Conservation (phyloP, 2,329 filamentous ascomycete genomes). For the Arthrobotrys conoides region DNA sequence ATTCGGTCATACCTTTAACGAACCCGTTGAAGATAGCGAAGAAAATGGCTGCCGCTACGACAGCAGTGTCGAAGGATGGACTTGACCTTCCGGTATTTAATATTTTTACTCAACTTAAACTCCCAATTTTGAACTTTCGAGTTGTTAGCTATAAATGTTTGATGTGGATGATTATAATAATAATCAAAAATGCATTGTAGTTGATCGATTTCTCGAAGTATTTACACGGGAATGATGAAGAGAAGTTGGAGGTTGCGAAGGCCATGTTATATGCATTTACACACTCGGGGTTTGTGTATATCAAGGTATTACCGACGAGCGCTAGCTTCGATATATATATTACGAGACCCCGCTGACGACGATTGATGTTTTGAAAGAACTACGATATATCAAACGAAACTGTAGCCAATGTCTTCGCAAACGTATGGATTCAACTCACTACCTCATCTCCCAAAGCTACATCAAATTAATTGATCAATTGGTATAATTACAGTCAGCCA, state of each 20-base stretch:
- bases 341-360: slow-evolving; percentile 4
- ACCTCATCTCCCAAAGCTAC: neutral
- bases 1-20: neutral
- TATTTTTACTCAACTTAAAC: no score
- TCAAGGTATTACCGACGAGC: slow-evolving; percentile 23
- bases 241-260: slow-evolving; percentile 77
- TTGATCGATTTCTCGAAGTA: slow-evolving; percentile 85
- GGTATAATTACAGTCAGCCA: slow-evolving; percentile 70
- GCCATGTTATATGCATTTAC: slow-evolving; percentile 85
- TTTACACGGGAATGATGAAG: slow-evolving; percentile 73
- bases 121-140: neutral
- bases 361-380: slow-evolving; percentile 74
- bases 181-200: no score
- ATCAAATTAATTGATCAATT: slow-evolving; percentile 33
- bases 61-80: slow-evolving; percentile 68
- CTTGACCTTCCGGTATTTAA: slow-evolving; percentile 63
- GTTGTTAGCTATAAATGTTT: neutral
- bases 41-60: slow-evolving; percentile 52
- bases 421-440: slow-evolving; percentile 62
- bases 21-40: neutral
- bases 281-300: slow-evolving; percentile 81
- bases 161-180: no score
- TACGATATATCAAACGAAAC: slow-evolving; percentile 77
- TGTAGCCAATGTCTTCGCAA: slow-evolving; percentile 75
- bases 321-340: neutral